Base-by-base conservation (phyloP, 164 flowering plant genomes). In the Nelumbo lutea region DNA sequence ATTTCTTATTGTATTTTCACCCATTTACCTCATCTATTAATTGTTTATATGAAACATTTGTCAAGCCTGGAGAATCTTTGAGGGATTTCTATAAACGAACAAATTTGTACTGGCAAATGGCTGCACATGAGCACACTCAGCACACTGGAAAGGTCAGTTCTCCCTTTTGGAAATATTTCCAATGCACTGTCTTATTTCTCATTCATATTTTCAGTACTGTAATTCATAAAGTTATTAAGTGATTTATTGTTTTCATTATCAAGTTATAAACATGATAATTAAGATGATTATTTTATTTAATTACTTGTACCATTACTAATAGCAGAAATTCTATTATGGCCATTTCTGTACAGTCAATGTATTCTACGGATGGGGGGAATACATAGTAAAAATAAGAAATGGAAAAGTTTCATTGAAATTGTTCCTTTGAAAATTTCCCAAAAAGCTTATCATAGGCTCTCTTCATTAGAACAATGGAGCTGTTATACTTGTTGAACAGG, bases 111-210 rank as follows among this genome's bases (percentile, higher is more conserved):
- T 92, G 99, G 98, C 99, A 90, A 83, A 95, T 95, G 97, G 97
- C 98, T 51, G 99, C 98, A 15, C 90, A 95, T 81, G 99, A 95
- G 70, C 99, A 90, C 72, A 90, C 97, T 67, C 96, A 90, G 72
- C 99, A 95, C 77, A 92, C 98, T 64, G 99, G 99, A 73, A 95
- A 92, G 94, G 98, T 95, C 44, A 68, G 79, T 71, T 73, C 71
- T 66, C 9, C 41, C 64, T 59, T 64, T 56, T 38, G 14, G 2
- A 11, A 8, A 38, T 44, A 1, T 42, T n/a, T 27, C 27, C 27
- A 27, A 27, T 27, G 27, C 27, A 27, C 9, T 10, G 44, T 41
- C 40, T 46, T 44, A 43, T 68, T 15, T 5, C 56, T 45, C 9
- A 42, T 3, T n/a, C 64, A 38, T 50, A 39, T 68, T 11, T n/a